Evolutionary conservation across 352 stramenopile genomes (phyloP).

Genomic region (Phytophthora sansomeana): DNA sequence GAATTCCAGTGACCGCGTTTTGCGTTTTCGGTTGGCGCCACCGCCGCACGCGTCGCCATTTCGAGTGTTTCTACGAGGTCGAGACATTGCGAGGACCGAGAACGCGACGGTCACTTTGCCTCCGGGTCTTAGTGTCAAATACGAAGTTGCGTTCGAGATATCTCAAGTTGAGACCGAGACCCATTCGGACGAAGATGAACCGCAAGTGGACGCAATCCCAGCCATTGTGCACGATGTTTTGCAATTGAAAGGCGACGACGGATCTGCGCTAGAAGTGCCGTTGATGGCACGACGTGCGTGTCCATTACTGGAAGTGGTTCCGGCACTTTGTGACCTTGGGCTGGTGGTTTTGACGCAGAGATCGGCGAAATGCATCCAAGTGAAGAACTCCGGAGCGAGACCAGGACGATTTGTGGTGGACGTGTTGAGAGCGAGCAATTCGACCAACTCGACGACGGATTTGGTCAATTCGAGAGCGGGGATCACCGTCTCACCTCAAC

Average conservation of each 20-base stretch:
- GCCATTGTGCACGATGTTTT: slow-evolving; percentile 71
- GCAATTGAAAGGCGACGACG: slow-evolving; percentile 66
- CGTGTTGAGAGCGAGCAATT: slow-evolving; percentile 39
- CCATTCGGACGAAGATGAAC: slow-evolving; percentile 22
- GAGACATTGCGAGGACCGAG: slow-evolving; percentile 66
- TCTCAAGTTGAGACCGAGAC: neutral
- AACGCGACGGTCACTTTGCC: slow-evolving; percentile 78
- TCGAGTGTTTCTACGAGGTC: slow-evolving; percentile 54
- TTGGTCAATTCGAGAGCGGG: slow-evolving; percentile 3
- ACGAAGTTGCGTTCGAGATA: slow-evolving; percentile 72
- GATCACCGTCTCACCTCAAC: slow-evolving; percentile 43
- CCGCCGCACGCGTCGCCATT: slow-evolving; percentile 66
- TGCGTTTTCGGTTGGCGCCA: slow-evolving; percentile 71
- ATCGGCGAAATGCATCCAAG: slow-evolving; percentile 55
- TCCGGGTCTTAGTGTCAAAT: slow-evolving; percentile 61
- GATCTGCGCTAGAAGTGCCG: slow-evolving; percentile 63
- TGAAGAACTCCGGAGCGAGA: slow-evolving; percentile 59
- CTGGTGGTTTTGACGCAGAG: slow-evolving; percentile 72
- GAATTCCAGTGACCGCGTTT: slow-evolving; percentile 69
- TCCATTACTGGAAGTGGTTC: slow-evolving; percentile 64
- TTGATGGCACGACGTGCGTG: slow-evolving; percentile 62
- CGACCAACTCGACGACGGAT: neutral
- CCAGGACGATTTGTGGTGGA: slow-evolving; percentile 60
- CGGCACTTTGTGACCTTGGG: slow-evolving; percentile 66
- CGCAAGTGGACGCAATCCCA: slow-evolving; percentile 3